Percentiles rank a stretch among this genome's conserved stretches.
These are phyloP conservation scores for Aspergillus egyptiacus DNA, from an alignment of 495 filamentous ascomycete genomes.

Conservation along the genomic window DNA sequence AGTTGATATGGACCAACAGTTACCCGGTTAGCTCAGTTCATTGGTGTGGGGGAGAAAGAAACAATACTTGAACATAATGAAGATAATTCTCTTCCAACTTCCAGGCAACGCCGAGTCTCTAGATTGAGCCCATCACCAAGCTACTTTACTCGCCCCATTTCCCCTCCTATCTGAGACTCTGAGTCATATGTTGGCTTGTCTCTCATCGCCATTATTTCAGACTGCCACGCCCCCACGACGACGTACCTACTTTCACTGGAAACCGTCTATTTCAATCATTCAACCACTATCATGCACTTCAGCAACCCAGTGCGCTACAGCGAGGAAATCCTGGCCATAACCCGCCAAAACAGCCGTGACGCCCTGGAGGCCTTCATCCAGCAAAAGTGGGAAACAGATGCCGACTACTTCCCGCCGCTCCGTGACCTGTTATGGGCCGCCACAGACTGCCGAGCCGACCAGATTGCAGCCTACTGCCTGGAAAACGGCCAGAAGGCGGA, in stretches of 20 bases:
- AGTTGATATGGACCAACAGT: no score
- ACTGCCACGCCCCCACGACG: no score
- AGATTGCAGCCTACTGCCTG: constrained; percentile 6
- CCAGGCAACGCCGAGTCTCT: neutral
- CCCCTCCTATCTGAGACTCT: no score
- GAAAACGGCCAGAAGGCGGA: neutral
- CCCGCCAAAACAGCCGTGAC: constrained; percentile 1
- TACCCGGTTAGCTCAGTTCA: no score
- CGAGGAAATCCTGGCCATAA: constrained; percentile 1
- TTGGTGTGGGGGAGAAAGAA: no score
- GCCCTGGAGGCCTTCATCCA: constrained; percentile 4
- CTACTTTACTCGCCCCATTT: no score
- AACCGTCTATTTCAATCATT: constrained; percentile 1
- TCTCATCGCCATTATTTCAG: neutral
- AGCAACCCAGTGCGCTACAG: neutral
- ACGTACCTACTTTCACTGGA: neutral
- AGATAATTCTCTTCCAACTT: no score
- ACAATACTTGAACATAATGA: neutral
- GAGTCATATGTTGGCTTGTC: neutral
- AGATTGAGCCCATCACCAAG: no score
- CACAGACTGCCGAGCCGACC: neutral
- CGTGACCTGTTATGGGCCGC: neutral
- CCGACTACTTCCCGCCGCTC: constrained; percentile 4
- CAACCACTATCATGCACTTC: constrained; percentile 4
- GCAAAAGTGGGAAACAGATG: neutral